phyloP scores from a whole-genome alignment of 306 rosid genomes.

The Dalbergia oliveri region DNA sequence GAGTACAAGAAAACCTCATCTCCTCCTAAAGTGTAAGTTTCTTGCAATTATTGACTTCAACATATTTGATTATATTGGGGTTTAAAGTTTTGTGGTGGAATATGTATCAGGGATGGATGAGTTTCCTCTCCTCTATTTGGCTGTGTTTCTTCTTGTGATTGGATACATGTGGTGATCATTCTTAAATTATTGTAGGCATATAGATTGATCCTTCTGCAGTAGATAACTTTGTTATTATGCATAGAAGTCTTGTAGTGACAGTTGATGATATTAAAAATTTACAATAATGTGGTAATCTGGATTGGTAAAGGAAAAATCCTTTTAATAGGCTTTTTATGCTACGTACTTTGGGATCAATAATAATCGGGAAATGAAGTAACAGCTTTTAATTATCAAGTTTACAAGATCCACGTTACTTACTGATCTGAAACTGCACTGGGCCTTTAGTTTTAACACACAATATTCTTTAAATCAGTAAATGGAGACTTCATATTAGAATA shows the following conservation, averaged over 20 bases:
- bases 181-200: background rate
- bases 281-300: slow-evolving; percentile 25
- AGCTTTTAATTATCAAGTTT: slow-evolving; percentile 17
- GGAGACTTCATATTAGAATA: slow-evolving; percentile 28
- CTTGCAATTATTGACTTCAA: slow-evolving; percentile 36
- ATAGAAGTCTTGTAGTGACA: slow-evolving; percentile 33
- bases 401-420: background rate
- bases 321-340: slow-evolving; percentile 13
- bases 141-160: slow-evolving; percentile 33
- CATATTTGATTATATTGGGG: slow-evolving; percentile 21
- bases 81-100: slow-evolving; percentile 23
- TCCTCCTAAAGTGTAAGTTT: slow-evolving; percentile 87
- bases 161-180: slow-evolving; percentile 23
- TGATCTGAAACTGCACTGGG: background rate
- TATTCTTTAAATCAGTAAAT: slow-evolving; percentile 15
- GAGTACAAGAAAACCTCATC: slow-evolving; percentile 75
- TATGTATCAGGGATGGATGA: slow-evolving; percentile 11
- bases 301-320: slow-evolving; percentile 16
- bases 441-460: slow-evolving; percentile 20
- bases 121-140: slow-evolving; percentile 39
- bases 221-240: slow-evolving; percentile 10
- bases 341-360: slow-evolving; percentile 16
- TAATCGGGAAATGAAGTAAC: slow-evolving; percentile 20
- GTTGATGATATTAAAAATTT: background rate
- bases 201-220: slow-evolving; percentile 27